phyloP scores from a whole-genome alignment of 306 rosid species.

The Ormosia semicastrata region DNA sequence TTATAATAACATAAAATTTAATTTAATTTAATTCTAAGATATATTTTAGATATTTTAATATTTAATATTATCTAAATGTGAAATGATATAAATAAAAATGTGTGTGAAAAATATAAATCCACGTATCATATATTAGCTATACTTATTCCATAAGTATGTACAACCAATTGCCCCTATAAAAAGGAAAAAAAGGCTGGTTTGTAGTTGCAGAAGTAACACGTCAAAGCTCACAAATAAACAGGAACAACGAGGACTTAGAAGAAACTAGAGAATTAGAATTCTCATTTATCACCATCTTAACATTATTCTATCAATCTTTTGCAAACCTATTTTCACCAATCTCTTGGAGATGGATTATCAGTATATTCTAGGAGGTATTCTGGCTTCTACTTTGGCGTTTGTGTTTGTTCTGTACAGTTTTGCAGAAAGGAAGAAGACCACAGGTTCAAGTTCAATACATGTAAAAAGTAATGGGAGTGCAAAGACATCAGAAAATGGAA shows the following conservation, averaged over 20 bases:
- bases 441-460: slow-evolving; percentile 34
- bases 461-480: slow-evolving; percentile 17
- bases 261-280: not conserved
- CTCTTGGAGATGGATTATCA: slow-evolving; percentile 44
- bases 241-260: slow-evolving; percentile 9
- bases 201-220: not conserved
- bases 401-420: slow-evolving; percentile 37
- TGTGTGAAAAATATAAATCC: no score
- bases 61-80: no score
- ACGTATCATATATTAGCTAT: no score
- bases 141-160: slow-evolving; percentile 27
- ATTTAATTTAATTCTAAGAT: no score
- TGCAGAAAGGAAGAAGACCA: slow-evolving; percentile 35
- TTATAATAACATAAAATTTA: no score
- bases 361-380: slow-evolving; percentile 39
- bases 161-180: slow-evolving; percentile 19
- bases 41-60: no score
- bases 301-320: not conserved
- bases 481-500: slow-evolving; percentile 33
- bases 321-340: not conserved
- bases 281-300: not conserved
- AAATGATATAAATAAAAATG: no score
- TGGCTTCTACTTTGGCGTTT: slow-evolving; percentile 41
- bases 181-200: not conserved
- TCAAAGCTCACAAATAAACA: not conserved